Percentiles rank a stretch among this genome's conserved stretches.
Conservation (phyloP, 139 green algal species). For the Chlamydomonas urium region DNA sequence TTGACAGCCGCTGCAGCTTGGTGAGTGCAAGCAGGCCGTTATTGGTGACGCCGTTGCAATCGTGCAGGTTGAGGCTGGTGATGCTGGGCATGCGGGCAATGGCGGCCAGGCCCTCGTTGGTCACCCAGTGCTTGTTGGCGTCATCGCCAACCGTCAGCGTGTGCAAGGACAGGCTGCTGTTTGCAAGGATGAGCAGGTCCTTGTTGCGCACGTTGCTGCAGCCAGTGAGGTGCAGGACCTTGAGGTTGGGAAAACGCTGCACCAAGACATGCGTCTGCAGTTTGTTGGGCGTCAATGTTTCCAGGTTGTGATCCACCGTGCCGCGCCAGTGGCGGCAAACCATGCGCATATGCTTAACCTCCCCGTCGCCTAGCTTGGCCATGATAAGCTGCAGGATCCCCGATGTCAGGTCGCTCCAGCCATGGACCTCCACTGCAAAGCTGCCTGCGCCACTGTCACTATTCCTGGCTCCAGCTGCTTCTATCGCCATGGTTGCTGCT, state of each 20-base stretch:
- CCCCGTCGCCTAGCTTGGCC: conserved; percentile 12
- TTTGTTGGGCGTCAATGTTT: conserved; percentile 24
- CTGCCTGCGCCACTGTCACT: too few species aligned
- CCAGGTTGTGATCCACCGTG: conserved; percentile 24
- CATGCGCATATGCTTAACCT: conserved; percentile 20
- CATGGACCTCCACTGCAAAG: too few species aligned
- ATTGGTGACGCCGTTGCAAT: conserved; percentile 38
- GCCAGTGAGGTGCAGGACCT: conserved; percentile 25
- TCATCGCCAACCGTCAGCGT: conserved; percentile 43
- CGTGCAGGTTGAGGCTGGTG: conserved; percentile 37
- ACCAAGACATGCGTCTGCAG: conserved; percentile 23
- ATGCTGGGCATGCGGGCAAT: conserved; percentile 23
- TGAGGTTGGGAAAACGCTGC: conserved; percentile 32
- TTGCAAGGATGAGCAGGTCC: conserved; percentile 28
- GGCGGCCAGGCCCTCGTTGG: conserved; percentile 23
- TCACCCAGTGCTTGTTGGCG: conserved; percentile 34
- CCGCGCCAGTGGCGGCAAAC: conserved; percentile 39
- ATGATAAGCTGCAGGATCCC: conserved; percentile 17
- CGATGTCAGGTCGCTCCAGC: conserved; percentile 5
- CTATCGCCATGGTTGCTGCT: too few species aligned
- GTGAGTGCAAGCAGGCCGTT: conserved; percentile 17
- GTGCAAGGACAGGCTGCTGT: conserved; percentile 12
- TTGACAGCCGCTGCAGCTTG: conserved; percentile 14
- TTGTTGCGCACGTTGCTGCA: conserved; percentile 32
- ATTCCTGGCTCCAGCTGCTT: too few species aligned